Conservation (phyloP, 768 basidiomycete species). For the Trichaptum fuscoviolaceum region DNA sequence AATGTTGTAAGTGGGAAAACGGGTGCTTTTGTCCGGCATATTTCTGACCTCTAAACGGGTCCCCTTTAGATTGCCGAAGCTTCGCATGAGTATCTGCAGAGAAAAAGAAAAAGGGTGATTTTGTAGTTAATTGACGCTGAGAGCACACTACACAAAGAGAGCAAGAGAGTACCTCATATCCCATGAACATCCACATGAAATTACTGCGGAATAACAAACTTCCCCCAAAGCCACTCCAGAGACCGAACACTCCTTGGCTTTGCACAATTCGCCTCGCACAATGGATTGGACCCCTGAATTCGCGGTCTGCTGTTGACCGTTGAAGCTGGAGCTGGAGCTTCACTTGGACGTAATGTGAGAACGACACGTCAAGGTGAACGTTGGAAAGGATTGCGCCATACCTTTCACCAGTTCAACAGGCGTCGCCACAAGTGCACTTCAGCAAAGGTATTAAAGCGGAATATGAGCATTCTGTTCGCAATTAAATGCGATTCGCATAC, state of each 20-base stretch:
- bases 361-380: constrained; percentile 2
- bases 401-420: constrained; percentile 79
- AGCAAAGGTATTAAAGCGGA: constrained; percentile 5
- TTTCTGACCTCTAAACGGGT: constrained; percentile 54
- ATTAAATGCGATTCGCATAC: constrained; percentile 25
- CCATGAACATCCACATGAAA: constrained; percentile 78
- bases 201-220: constrained; percentile 68
- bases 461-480: not conserved
- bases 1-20: not conserved
- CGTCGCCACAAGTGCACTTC: constrained; percentile 47
- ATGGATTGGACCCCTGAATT: constrained; percentile 62
- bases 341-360: constrained; percentile 29
- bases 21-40: not conserved
- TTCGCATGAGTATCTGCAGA: constrained; percentile 53
- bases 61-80: constrained; percentile 48
- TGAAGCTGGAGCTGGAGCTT: constrained; percentile 66
- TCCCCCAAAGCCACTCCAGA: constrained; percentile 74
- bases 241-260: constrained; percentile 55
- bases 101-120: constrained; percentile 13
- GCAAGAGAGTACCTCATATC: constrained; percentile 45
- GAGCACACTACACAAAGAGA: constrained; percentile 12
- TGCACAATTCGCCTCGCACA: constrained; percentile 59
- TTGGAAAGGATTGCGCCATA: constrained; percentile 15
- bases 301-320: constrained; percentile 42
- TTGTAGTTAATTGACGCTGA: constrained; percentile 8